These are phyloP conservation scores for Canavalia ensiformis DNA, from an alignment of 306 rosid genomes.

Conservation along the genomic window DNA sequence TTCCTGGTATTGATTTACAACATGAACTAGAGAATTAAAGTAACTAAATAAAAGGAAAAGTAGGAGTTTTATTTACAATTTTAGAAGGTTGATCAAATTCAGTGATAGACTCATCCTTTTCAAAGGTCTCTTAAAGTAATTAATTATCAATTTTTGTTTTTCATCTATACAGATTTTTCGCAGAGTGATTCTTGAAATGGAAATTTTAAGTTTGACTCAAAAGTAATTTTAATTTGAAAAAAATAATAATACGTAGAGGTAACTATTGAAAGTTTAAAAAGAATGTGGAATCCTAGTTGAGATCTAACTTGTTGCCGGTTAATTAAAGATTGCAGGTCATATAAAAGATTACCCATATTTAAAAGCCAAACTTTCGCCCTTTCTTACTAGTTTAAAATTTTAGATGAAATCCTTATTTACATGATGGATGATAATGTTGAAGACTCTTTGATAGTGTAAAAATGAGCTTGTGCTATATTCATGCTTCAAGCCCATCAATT, in stretches of 20 bases:
- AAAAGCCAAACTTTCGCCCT: background rate
- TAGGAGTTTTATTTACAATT: conserved; percentile 46
- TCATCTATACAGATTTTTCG: conserved; percentile 79
- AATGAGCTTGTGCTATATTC: conserved; percentile 4
- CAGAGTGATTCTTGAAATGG: conserved; percentile 68
- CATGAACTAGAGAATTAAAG: conserved; percentile 23
- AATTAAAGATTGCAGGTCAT: conserved; percentile 6
- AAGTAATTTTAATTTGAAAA: background rate
- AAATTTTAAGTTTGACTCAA: conserved; percentile 6
- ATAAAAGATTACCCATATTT: background rate
- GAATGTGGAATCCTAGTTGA: background rate
- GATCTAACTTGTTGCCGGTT: background rate
- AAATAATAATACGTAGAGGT: background rate
- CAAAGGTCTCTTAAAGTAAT: background rate
- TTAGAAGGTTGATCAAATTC: conserved; percentile 50
- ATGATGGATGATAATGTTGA: background rate
- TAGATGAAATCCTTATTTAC: conserved; percentile 24
- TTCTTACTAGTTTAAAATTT: conserved; percentile 1
- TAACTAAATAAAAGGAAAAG: conserved; percentile 20
- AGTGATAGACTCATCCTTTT: conserved; percentile 47
- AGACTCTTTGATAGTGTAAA: conserved; percentile 12
- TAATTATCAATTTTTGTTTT: conserved; percentile 39
- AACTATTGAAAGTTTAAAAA: background rate
- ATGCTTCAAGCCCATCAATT: conserved; percentile 3
- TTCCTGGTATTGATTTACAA: background rate